Conservation (phyloP, 2,329 filamentous ascomycete genomes). For the Gaeumannomyces tritici region DNA sequence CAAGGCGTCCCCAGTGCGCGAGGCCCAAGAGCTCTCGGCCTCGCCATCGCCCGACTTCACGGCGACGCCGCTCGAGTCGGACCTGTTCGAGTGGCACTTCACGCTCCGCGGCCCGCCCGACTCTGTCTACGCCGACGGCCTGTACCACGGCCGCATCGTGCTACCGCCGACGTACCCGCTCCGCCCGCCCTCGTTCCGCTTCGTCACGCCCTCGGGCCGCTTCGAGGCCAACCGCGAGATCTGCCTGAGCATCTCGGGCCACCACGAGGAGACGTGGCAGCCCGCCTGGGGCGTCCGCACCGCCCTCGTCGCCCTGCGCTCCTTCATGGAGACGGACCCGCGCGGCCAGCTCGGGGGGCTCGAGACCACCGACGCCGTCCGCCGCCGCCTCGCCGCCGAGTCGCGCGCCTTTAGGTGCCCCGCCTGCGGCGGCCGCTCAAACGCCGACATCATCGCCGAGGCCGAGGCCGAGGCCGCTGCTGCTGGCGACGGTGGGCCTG, state of each 20-base stretch:
- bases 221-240: slow-evolving; percentile 98
- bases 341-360: slow-evolving; percentile 85
- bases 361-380: slow-evolving; percentile 60
- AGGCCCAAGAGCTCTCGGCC: slow-evolving; percentile 76
- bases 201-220: slow-evolving; percentile 80
- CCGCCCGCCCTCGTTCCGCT: slow-evolving; percentile 89
- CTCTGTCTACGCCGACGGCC: slow-evolving; percentile 67
- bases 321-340: slow-evolving; percentile 88
- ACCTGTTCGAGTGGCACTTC: slow-evolving; percentile 99
- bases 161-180: slow-evolving; percentile 85
- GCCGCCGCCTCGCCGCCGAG: slow-evolving; percentile 59
- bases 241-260: slow-evolving; percentile 84
- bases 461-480: slow-evolving; percentile 49
- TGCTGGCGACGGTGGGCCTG: too few species aligned
- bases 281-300: slow-evolving; percentile 95
- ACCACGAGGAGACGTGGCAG: slow-evolving; percentile 98
- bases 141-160: slow-evolving; percentile 93
- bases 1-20: slow-evolving; percentile 58
- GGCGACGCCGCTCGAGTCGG: slow-evolving; percentile 74
- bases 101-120: slow-evolving; percentile 83
- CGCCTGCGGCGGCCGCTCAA: slow-evolving; percentile 61
- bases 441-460: slow-evolving; percentile 65
- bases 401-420: slow-evolving; percentile 59
- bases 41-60: slow-evolving; percentile 78
- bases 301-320: slow-evolving; percentile 67